A percentile compares a stretch with the other conserved stretches of the same genome.
phyloP scores from a whole-genome alignment of 352 stramenopile species.

The Phytophthora colocasiae region DNA sequence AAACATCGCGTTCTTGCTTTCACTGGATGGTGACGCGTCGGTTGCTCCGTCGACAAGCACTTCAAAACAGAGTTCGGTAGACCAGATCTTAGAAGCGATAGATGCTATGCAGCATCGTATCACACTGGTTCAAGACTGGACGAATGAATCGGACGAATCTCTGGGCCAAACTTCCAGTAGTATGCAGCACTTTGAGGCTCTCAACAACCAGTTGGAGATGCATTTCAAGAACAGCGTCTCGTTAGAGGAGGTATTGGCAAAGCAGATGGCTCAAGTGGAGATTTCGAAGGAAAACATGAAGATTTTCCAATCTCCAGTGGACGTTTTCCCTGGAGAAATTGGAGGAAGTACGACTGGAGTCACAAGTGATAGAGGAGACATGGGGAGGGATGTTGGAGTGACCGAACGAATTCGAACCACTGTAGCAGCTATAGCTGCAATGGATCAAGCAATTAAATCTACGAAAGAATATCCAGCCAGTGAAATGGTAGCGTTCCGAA shows the following conservation, averaged over 20 bases:
- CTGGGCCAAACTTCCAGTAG: slow-evolving; percentile 67
- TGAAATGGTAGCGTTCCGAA: slow-evolving; percentile 70
- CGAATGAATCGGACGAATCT: slow-evolving; percentile 62
- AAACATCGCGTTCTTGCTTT: slow-evolving; percentile 79
- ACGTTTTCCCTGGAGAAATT: slow-evolving; percentile 57
- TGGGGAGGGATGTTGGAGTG: slow-evolving; percentile 28
- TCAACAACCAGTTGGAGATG: slow-evolving; percentile 84
- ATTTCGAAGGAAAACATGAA: slow-evolving; percentile 63
- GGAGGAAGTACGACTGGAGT: slow-evolving; percentile 13
- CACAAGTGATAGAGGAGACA: slow-evolving; percentile 5
- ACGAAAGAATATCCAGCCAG: slow-evolving; percentile 63
- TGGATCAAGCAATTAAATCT: slow-evolving; percentile 68
- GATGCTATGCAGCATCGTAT: slow-evolving; percentile 59
- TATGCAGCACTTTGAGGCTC: slow-evolving; percentile 80
- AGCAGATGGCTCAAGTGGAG: slow-evolving; percentile 59
- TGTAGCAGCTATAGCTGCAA: slow-evolving; percentile 49
- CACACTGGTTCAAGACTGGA: slow-evolving; percentile 59
- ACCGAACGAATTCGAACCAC: slow-evolving; percentile 40
- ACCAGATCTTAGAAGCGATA: slow-evolving; percentile 67
- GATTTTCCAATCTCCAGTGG: slow-evolving; percentile 55
- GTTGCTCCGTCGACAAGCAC: slow-evolving; percentile 8
- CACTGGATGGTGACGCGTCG: slow-evolving; percentile 53
- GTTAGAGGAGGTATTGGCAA: slow-evolving; percentile 60
- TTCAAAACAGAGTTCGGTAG: slow-evolving; percentile 44
- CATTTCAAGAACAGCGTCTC: slow-evolving; percentile 84